Conservation (phyloP, 371 early-diverging fungal genomes). For the Rhizopus delemar region DNA sequence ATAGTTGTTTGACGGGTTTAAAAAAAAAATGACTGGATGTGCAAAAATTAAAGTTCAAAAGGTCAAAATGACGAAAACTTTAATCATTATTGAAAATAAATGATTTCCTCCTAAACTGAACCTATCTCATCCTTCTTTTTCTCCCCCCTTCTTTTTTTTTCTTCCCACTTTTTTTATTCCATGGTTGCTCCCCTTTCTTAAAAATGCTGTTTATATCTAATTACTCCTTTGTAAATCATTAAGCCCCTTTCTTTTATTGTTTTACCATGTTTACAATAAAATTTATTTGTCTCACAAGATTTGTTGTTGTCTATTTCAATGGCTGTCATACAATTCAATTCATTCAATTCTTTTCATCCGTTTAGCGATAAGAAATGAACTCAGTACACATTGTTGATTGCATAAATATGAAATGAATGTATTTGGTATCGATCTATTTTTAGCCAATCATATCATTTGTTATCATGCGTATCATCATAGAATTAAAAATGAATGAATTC, state of each 20-base stretch:
- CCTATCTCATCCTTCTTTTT: neutral
- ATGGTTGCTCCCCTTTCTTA: neutral
- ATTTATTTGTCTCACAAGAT: too few species aligned
- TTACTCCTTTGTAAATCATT: neutral
- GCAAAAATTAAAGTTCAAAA: neutral
- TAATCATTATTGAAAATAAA: neutral
- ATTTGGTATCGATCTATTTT: neutral
- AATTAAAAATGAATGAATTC: too few species aligned
- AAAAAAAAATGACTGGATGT: neutral
- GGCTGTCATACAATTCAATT: too few species aligned
- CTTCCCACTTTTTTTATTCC: neutral
- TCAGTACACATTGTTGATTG: too few species aligned
- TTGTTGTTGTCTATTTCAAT: too few species aligned
- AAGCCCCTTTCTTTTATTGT: neutral
- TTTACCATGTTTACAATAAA: too few species aligned
- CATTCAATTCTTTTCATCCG: neutral
- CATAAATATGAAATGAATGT: too few species aligned
- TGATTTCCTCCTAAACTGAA: too few species aligned
- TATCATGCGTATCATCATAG: neutral
- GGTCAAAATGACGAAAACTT: neutral
- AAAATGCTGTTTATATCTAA: too few species aligned
- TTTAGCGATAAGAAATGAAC: neutral
- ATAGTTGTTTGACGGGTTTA: neutral
- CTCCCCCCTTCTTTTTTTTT: neutral
- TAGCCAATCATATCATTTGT: neutral